Evolutionary conservation across 305 asterid species (phyloP), one percentile per base, ranked within the genome.

Genomic region (Ilex paraguariensis): DNA sequence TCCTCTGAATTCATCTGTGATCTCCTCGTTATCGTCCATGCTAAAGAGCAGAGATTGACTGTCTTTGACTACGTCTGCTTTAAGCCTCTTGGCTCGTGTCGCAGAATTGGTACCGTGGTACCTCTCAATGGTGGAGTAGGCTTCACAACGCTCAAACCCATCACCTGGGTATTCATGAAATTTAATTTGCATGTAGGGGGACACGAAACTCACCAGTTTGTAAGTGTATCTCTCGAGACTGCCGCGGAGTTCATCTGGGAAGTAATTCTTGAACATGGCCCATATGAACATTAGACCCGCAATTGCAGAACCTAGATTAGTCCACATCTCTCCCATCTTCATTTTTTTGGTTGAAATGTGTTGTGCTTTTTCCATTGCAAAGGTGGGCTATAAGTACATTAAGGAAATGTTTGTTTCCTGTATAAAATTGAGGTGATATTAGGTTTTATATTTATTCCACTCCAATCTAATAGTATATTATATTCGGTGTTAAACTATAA

Each of bases 231-330:
- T 76, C 36, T 54, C 66, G 61, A 85, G 39, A n/a, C 77, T 79
- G 16, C 64, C 14, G 14, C 49, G 67, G 30, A 80, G 59, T 8
- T 78, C 81, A 57, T 66, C 44, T 28, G 85, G 92, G 70, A 79
- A 80, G 50, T 80, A 85, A 73, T 80, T 80, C 17, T 72, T 79
- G 67, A 78, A 75, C 82, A 82, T 82, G 72, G 85, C 75, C 75
- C 77, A 75, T 3, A 75, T 73, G 0, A 80, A 63, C 78, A 75
- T 61, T 3, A 85, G 12, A 3, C 78, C 84, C 33, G 77, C 85
- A 31, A 82, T 56, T 14, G 75, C 55, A 8, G 88, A 83, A 10
- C 80, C 80, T 5, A 69, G 7, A 21, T 66, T 79, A 32, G 77
- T 60, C 75, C 74, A 57, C 70, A 73, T 59, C 6, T 82, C 87